These are phyloP conservation scores for Lithohypha guttulata DNA, from an alignment of 2,329 filamentous ascomycete species.

Conservation along the genomic window DNA sequence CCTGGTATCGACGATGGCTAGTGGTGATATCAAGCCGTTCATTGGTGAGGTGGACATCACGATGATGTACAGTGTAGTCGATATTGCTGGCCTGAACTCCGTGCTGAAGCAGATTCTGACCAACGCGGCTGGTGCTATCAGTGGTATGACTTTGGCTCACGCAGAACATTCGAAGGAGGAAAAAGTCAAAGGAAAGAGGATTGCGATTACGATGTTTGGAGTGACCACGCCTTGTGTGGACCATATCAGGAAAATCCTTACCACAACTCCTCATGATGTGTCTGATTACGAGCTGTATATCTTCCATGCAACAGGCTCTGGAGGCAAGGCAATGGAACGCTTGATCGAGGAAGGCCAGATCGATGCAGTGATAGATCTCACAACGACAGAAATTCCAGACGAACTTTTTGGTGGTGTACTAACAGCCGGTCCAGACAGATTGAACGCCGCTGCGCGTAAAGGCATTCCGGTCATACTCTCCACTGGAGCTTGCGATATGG, in stretches of 20 bases:
- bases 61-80: slow-evolving; percentile 61
- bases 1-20: slow-evolving; percentile 59
- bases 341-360: slow-evolving; percentile 47
- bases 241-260: slow-evolving; percentile 33
- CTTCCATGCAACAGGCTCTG: slow-evolving; percentile 60
- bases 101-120: slow-evolving; percentile 47
- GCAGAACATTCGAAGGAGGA: slow-evolving; percentile 11
- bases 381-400: slow-evolving; percentile 59
- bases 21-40: slow-evolving; percentile 53
- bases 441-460: slow-evolving; percentile 46
- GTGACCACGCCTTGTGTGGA: slow-evolving; percentile 59
- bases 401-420: slow-evolving; percentile 53
- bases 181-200: slow-evolving; percentile 31
- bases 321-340: slow-evolving; percentile 58
- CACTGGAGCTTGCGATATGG: slow-evolving; percentile 49
- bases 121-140: slow-evolving; percentile 54
- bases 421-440: slow-evolving; percentile 45
- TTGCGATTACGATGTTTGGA: slow-evolving; percentile 65
- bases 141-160: slow-evolving; percentile 46
- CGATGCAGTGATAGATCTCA: slow-evolving; percentile 59
- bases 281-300: slow-evolving; percentile 47
- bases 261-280: slow-evolving; percentile 19
- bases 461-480: slow-evolving; percentile 50
- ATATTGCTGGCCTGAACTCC: slow-evolving; percentile 55
- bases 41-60: slow-evolving; percentile 58